Base-by-base conservation (phyloP, 768 basidiomycete species). In the Termitomyces sp. region DNA sequence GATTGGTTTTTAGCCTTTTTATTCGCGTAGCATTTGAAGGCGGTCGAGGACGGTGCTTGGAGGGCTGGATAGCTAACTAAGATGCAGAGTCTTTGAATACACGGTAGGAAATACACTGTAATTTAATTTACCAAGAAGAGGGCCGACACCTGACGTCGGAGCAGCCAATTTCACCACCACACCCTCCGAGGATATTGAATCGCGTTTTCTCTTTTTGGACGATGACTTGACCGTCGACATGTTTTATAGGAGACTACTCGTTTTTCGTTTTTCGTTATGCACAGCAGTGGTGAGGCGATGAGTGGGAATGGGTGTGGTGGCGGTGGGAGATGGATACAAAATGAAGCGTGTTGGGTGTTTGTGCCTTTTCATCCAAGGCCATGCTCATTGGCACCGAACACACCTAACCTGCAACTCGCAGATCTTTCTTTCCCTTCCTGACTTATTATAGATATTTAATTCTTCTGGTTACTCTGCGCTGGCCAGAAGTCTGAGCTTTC, bases 61-160 rank as follows among this genome's bases (percentile, higher is more conserved):
- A 89, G 63, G 5, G 82, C 81, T 39, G 90, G 90, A 68, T 88
- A 91, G 60, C 75, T 79, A 27, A 74, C 85, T 87, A 60, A 35
- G 23, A 32, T 27, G 39, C 33, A 25, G 45, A 5, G 27, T n/a
- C 31, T 15, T 42, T 54, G 39, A 55, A 31, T 20, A 4, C 9
- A 36, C 5, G 20, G 3, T 33, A 18, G 18, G 29, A 38, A 50
- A 12, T 25, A 23, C 12, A 18, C 40, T 15, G 22, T 22, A 25
- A 32, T 31, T 38, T 16, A 23, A 57, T 62, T 56, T 53, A 75
- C 76, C 73, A 56, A 78, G 70, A 43, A 73, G 66, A 44, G 75
- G 76, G 25, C 73, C 73, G 46, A 70, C 60, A 53, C 66, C 66
- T 29, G 66, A 51, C 47, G 57, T 54, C 22, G 69, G 56, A 40